Evolutionary conservation across 2,329 filamentous ascomycete genomes (phyloP).

Genomic region (Penicillium sp.): DNA sequence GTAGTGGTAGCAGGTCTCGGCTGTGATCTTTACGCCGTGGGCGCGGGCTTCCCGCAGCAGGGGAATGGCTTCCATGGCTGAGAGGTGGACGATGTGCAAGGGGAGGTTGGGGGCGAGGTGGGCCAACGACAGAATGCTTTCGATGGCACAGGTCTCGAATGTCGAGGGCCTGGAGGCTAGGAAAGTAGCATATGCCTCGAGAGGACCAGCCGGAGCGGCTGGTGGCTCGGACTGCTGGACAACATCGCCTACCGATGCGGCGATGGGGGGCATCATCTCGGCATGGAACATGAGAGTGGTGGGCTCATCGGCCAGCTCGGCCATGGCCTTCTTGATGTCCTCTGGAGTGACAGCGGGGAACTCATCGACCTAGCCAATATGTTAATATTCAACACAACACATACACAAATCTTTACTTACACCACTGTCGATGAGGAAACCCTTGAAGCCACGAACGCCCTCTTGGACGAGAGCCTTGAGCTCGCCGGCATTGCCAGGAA

Average conservation of each 20-base stretch:
- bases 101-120: conserved; percentile 78
- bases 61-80: conserved; percentile 84
- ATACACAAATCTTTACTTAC: conserved; percentile 56
- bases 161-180: conserved; percentile 83
- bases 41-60: conserved; percentile 73
- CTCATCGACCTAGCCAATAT: conserved; percentile 72
- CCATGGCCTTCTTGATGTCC: conserved; percentile 80
- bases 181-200: conserved; percentile 85
- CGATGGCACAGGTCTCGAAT: conserved; percentile 89
- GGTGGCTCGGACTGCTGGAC: conserved; percentile 71
- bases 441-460: conserved; percentile 94
- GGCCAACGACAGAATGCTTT: conserved; percentile 80
- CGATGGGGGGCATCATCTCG: conserved; percentile 91
- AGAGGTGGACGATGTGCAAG: conserved; percentile 91
- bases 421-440: conserved; percentile 94
- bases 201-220: conserved; percentile 68
- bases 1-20: conserved; percentile 96
- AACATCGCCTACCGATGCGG: conserved; percentile 75
- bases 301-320: conserved; percentile 73
- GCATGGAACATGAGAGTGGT: conserved; percentile 99
- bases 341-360: conserved; percentile 84
- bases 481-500: conserved; percentile 83
- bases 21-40: conserved; percentile 79
- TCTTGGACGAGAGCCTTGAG: conserved; percentile 77
- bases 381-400: conserved; percentile 14